Evolutionary conservation across 1,284 basidiomycete species (phyloP).

Genomic region (Boletellus deceptivus): DNA sequence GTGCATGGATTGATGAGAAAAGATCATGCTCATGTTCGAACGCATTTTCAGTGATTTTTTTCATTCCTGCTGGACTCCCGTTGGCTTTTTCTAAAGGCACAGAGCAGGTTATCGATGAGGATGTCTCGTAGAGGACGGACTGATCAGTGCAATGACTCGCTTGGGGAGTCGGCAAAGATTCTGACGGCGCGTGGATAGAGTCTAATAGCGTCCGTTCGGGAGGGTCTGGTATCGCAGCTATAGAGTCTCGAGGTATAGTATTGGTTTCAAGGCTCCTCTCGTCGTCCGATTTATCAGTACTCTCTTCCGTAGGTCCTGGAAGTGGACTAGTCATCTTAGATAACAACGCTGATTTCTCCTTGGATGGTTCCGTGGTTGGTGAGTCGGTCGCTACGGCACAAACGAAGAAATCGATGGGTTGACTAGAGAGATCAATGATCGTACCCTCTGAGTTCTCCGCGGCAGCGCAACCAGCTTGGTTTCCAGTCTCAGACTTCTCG

Average conservation of each 20-base stretch:
- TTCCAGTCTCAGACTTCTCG: background rate
- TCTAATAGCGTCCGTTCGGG: constrained; percentile 11
- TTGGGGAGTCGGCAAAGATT: background rate
- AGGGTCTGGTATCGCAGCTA: background rate
- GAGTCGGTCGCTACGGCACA: background rate
- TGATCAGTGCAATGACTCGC: background rate
- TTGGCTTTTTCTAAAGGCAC: background rate
- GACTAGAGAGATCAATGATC: background rate
- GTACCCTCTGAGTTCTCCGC: background rate
- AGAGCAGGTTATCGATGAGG: background rate
- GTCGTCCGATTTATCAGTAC: background rate
- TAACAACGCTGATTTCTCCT: background rate
- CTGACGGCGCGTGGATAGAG: constrained; percentile 22
- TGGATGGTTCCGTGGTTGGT: background rate
- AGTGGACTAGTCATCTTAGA: background rate
- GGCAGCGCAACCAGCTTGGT: background rate
- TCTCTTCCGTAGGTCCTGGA: background rate
- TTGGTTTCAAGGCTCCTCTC: background rate
- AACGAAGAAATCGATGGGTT: background rate
- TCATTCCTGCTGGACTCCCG: background rate
- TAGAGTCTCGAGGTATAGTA: background rate
- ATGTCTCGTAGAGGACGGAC: background rate
- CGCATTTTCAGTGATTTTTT: background rate
- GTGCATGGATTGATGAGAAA: constrained; percentile 15
- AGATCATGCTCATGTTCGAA: background rate